Percentiles rank a stretch among this genome's conserved stretches.
phyloP scores from a whole-genome alignment of 176 grass and related monocot genomes.

The Raddia distichophylla region DNA sequence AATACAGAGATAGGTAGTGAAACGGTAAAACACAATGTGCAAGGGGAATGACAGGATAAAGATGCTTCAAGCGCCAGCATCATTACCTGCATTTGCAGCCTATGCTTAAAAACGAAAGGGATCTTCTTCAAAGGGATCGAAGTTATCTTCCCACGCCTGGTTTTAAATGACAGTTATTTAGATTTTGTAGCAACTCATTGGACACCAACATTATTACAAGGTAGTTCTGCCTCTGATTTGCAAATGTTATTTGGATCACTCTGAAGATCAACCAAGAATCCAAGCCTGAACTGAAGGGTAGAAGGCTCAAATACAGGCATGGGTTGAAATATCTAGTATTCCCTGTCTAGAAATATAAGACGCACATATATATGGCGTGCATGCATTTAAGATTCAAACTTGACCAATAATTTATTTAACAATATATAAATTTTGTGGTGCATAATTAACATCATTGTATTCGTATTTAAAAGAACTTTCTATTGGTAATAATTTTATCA shows the following conservation, averaged over 20 bases:
- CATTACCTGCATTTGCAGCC: neutral
- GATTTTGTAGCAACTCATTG: neutral
- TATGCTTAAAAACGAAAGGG: neutral
- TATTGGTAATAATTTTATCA: too few relatives aligned
- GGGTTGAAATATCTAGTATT: neutral
- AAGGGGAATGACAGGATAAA: neutral
- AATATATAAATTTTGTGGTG: too few relatives aligned
- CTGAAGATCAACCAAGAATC: neutral
- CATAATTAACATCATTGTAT: too few relatives aligned
- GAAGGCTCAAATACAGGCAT: neutral
- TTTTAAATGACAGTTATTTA: neutral
- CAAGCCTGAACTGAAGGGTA: too few relatives aligned
- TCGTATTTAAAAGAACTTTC: too few relatives aligned
- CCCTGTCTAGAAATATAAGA: too few relatives aligned
- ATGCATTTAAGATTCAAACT: too few relatives aligned
- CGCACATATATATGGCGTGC: too few relatives aligned
- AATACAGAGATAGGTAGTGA: neutral
- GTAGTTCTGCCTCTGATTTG: neutral
- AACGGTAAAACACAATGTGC: slow-evolving; percentile 8
- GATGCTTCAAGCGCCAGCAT: neutral
- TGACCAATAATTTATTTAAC: too few relatives aligned
- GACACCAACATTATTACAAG: neutral
- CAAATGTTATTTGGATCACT: neutral
- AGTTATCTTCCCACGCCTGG: neutral
- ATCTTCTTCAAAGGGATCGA: neutral